Evolutionary conservation across 2,329 filamentous ascomycete species (phyloP), one percentile per base, ranked within the genome.

Genomic region (Calonectria fujianensis): DNA sequence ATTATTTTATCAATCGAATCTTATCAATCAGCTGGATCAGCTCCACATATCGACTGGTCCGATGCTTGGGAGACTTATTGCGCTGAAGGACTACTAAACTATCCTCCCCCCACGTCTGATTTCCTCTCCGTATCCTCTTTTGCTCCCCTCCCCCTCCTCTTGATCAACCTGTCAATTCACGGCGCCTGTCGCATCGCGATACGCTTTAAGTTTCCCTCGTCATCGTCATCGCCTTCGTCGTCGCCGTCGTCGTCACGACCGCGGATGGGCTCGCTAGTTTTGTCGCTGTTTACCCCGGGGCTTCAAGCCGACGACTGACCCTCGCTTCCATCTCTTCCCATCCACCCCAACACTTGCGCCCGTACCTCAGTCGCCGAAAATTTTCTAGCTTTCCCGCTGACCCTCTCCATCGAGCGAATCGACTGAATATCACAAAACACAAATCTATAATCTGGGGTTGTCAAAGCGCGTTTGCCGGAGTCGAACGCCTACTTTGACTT

Each of bases 11-110:
- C 85, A 86, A 86, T 86, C 85, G 82, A 84, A 88, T 88, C 86
- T 88, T 87, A 87, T 87, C 86, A 87, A 87, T 87, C 86, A 81
- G 45, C n/a, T 24, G 57, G 82, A 87, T 86, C 83, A 83, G 79
- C 76, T 79, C 82, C 83, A 83, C 81, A 48, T 24, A 48, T 48
- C 45, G 45, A 48, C 45, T 48, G 45, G 45, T 13, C 45, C 45
- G n/a, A 48, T 48, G 45, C 45, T 48, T 48, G 45, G 45, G 45
- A 48, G 45, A 24, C 45, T 48, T 48, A 75, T 77, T 78, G 77
- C 57, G 76, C 70, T 83, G 75, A 79, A 76, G 75, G 80, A 81
- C 81, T 78, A 79, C 37, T 61, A 82, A 82, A 77, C 77, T 79
- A 76, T 75, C 63, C 74, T 68, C 79, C 79, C 80, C 80, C 80